A percentile compares a stretch with the other conserved stretches of the same genome.
Evolutionary conservation across 2,329 filamentous ascomycete genomes (phyloP).

Genomic region (Trichophyton simii): DNA sequence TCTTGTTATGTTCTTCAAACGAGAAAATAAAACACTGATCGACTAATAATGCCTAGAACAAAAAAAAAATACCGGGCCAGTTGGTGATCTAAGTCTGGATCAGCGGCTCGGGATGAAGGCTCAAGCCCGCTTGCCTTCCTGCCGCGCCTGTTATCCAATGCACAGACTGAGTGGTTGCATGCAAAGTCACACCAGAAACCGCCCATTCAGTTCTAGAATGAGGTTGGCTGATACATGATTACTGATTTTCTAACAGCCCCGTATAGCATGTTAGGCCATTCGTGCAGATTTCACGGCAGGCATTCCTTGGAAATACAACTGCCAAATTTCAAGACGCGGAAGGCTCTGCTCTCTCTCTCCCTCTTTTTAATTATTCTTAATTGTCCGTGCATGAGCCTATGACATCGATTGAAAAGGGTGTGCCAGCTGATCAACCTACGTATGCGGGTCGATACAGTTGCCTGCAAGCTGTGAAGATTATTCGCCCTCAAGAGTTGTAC

Average conservation of each 20-base stretch:
- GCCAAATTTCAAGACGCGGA: neutral
- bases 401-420: neutral
- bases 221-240: neutral
- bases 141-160: neutral
- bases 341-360: neutral
- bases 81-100: neutral
- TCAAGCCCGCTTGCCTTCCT: neutral
- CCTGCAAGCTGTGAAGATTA: neutral
- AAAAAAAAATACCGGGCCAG: neutral
- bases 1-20: neutral
- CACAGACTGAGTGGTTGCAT: neutral
- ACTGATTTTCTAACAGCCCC: neutral
- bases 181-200: neutral
- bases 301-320: neutral
- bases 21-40: neutral
- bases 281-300: neutral
- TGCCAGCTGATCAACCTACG: neutral
- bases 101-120: neutral
- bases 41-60: neutral
- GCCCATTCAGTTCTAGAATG: neutral
- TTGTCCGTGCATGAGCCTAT: neutral
- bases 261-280: neutral
- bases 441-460: neutral
- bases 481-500: neutral
- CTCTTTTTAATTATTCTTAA: too few species aligned